These are phyloP conservation scores for Populus pruinosa DNA, from an alignment of 345 rosid genomes.

Conservation along the genomic window DNA sequence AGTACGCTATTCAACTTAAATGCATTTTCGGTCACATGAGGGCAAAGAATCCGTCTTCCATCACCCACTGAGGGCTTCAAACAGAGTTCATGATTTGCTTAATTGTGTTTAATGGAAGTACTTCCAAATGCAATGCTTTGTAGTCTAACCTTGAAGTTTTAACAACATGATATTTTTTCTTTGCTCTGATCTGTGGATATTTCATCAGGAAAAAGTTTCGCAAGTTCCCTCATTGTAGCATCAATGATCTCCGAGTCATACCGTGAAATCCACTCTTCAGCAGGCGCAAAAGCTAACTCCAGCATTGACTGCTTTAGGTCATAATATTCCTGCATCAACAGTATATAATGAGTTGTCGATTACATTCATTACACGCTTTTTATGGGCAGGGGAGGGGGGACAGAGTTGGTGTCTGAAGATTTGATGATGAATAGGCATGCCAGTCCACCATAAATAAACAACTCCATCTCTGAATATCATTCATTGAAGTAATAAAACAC, in stretches of 20 bases:
- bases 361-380: neutral
- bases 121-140: slow-evolving; percentile 6
- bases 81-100: neutral
- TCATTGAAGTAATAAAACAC: neutral
- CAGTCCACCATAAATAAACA: neutral
- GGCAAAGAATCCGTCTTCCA: neutral
- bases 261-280: slow-evolving; percentile 86
- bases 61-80: neutral
- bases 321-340: slow-evolving; percentile 66
- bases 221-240: slow-evolving; percentile 91
- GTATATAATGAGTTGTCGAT: neutral
- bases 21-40: neutral
- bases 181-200: slow-evolving; percentile 88
- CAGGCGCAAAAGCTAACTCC: slow-evolving; percentile 95
- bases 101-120: neutral
- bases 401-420: slow-evolving; percentile 5
- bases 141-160: slow-evolving; percentile 82
- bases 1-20: neutral
- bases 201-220: slow-evolving; percentile 88
- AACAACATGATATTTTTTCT: slow-evolving; percentile 87
- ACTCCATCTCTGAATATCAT: neutral
- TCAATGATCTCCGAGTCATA: slow-evolving; percentile 79
- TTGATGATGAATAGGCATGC: neutral
- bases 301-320: slow-evolving; percentile 85
- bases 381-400: neutral